Percentiles rank a stretch among this genome's conserved stretches.
phyloP scores from a whole-genome alignment of 306 rosid species.

The Astragalus membranaceus region DNA sequence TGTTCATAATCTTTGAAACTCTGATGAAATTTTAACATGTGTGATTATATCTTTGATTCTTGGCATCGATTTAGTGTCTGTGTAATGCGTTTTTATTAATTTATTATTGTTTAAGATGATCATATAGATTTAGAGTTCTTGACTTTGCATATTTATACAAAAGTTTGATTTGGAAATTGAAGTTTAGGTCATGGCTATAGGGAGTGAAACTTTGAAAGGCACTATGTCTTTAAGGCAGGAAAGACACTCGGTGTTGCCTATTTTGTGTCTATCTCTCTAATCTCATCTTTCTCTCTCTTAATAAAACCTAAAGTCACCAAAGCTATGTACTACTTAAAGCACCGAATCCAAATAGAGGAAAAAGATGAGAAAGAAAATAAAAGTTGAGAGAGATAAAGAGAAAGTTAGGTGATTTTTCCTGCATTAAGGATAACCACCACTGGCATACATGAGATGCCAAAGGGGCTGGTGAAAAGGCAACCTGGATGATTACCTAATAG shows the following conservation, averaged over 20 bases:
- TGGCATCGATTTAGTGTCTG: not conserved
- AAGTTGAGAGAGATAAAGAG: too few species aligned
- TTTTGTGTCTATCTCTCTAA: too few species aligned
- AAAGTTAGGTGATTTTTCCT: too few species aligned
- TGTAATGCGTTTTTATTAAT: not conserved
- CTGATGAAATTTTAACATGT: not conserved
- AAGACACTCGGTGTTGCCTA: too few species aligned
- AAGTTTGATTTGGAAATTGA: not conserved
- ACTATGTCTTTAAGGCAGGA: too few species aligned
- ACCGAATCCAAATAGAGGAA: too few species aligned
- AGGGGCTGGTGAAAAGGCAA: not conserved
- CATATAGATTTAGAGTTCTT: conserved; percentile 16
- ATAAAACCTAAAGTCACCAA: too few species aligned
- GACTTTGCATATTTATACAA: not conserved
- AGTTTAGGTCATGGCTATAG: not conserved
- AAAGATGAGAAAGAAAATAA: too few species aligned
- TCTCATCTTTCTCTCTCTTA: too few species aligned
- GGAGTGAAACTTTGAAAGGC: not conserved
- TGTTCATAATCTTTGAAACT: not conserved
- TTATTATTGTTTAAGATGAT: not conserved
- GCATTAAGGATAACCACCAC: not conserved
- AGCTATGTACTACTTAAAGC: too few species aligned
- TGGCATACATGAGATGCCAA: not conserved
- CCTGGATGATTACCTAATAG: not conserved
- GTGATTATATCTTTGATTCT: not conserved